Conservation (phyloP, 1,284 basidiomycete species). For the Rhodofomes roseus region DNA sequence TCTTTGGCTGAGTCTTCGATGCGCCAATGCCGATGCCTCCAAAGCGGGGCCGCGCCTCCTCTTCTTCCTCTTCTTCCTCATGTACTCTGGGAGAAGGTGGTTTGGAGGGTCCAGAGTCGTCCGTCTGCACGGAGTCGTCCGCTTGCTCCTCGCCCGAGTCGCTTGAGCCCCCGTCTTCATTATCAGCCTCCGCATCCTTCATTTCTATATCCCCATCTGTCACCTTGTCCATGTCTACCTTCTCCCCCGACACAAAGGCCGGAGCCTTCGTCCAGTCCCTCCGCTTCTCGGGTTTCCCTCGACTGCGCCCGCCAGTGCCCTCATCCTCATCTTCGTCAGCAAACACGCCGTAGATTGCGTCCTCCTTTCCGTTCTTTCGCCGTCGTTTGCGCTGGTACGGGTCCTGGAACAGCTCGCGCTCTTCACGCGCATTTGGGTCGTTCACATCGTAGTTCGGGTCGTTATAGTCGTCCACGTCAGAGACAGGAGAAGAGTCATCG, state of each 20-base stretch:
- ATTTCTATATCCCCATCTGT: conserved; percentile 41
- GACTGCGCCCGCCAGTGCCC: conserved; percentile 27
- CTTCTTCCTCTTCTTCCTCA: conserved; percentile 43
- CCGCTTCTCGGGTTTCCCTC: conserved; percentile 31
- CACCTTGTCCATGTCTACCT: conserved; percentile 42
- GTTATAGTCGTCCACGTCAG: conserved; percentile 49
- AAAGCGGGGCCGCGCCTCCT: conserved; percentile 34
- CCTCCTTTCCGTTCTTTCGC: conserved; percentile 66
- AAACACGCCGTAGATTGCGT: conserved; percentile 83
- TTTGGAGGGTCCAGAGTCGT: conserved; percentile 41
- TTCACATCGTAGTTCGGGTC: conserved; percentile 39
- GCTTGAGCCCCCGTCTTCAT: conserved; percentile 25
- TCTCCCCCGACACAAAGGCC: conserved; percentile 63
- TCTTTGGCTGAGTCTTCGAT: conserved; percentile 16
- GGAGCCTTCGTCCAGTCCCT: conserved; percentile 78
- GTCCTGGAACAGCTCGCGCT: conserved; percentile 76
- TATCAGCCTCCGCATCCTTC: conserved; percentile 23
- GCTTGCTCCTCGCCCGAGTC: conserved; percentile 27
- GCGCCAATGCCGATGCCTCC: conserved; percentile 47
- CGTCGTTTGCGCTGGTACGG: conserved; percentile 71
- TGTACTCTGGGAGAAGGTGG: conserved; percentile 50
- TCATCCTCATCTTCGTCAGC: conserved; percentile 67
- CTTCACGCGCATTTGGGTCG: conserved; percentile 71
- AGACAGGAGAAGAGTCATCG: conserved; percentile 55
- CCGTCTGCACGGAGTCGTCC: conserved; percentile 32